Percentiles rank a stretch among this genome's conserved stretches.
Evolutionary conservation across 768 basidiomycete genomes (phyloP).

Genomic region (Serpula lacrymans): DNA sequence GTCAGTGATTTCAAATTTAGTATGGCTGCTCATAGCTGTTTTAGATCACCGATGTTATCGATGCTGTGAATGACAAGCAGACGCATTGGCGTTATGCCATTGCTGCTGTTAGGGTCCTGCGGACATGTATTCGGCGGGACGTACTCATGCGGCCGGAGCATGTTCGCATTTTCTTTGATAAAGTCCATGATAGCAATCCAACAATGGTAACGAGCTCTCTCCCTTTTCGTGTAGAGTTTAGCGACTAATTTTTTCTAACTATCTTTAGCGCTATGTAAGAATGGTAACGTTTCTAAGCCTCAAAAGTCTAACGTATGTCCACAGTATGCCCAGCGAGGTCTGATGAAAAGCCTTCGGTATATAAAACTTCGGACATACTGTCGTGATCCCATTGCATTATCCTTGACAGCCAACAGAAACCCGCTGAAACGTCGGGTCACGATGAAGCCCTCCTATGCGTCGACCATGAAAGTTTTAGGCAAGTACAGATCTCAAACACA

Average conservation of each 20-base stretch:
- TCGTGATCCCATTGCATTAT: constrained; percentile 51
- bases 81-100: constrained; percentile 84
- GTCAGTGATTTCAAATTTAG: constrained; percentile 16
- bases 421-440: constrained; percentile 56
- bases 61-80: constrained; percentile 38
- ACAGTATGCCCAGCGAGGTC: constrained; percentile 68
- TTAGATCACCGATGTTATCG: constrained; percentile 38
- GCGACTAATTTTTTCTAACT: constrained; percentile 3
- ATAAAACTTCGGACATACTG: constrained; percentile 80
- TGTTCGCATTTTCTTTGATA: constrained; percentile 56
- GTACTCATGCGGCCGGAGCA: constrained; percentile 45
- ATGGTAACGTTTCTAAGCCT: not conserved
- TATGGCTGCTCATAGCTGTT: not conserved
- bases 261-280: constrained; percentile 55
- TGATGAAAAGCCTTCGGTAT: constrained; percentile 74
- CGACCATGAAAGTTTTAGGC: constrained; percentile 53
- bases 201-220: constrained; percentile 52
- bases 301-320: constrained; percentile 2
- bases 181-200: constrained; percentile 59
- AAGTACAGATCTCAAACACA: constrained; percentile 47
- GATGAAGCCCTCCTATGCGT: constrained; percentile 46
- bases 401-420: constrained; percentile 60
- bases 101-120: constrained; percentile 62
- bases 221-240: too few relatives aligned
- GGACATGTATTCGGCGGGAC: constrained; percentile 69